Conservation (phyloP, 257 asterid species). For the Coffea eugenioides region DNA sequence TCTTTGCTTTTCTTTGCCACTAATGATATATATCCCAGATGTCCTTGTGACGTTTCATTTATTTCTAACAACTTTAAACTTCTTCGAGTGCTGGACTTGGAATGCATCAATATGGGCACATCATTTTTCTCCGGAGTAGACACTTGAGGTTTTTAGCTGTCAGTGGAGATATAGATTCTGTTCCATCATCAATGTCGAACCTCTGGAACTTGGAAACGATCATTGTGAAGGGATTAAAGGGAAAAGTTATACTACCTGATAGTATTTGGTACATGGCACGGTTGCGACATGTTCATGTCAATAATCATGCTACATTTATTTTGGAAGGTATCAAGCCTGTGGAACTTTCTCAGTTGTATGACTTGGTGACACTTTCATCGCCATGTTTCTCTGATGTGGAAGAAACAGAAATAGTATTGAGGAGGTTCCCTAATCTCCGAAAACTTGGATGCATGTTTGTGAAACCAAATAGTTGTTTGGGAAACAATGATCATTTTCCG, state of each 20-base stretch:
- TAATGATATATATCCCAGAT: neutral
- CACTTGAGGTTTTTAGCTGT: slow-evolving; percentile 7
- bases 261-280: slow-evolving; percentile 1
- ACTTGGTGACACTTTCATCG: slow-evolving; percentile 4
- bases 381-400: neutral
- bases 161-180: neutral
- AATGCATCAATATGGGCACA: slow-evolving; percentile 18
- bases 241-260: neutral
- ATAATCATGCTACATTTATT: neutral
- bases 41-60: neutral
- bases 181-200: neutral
- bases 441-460: neutral
- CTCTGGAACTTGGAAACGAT: slow-evolving; percentile 6
- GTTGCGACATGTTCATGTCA: slow-evolving; percentile 14
- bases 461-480: neutral
- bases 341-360: neutral
- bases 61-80: slow-evolving; percentile 1
- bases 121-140: neutral
- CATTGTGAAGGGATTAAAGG: slow-evolving; percentile 11
- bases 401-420: neutral
- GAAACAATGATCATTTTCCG: neutral
- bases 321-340: neutral
- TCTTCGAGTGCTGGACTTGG: slow-evolving; percentile 15
- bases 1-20: neutral
- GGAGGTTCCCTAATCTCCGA: neutral